Evolutionary conservation across 345 rosid genomes (phyloP).

Genomic region (Mallotus nudiflorus): DNA sequence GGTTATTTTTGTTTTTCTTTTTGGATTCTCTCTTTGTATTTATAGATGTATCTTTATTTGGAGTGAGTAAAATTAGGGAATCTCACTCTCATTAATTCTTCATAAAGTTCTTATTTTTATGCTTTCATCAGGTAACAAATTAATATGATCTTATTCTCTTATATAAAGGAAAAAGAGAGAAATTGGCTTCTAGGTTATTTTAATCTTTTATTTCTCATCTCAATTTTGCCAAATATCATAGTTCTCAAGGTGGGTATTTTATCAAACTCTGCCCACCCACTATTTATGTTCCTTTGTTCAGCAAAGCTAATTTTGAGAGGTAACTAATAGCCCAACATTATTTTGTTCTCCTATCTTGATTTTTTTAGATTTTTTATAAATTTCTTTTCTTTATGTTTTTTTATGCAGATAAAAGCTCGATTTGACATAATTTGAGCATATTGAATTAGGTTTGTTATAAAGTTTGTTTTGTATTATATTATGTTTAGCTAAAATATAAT

Average conservation of each 20-base stretch:
- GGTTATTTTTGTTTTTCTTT: too few species aligned
- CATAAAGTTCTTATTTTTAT: neutral
- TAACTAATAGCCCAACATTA: conserved; percentile 15
- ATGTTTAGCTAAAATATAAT: too few species aligned
- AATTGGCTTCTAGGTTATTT: conserved; percentile 77
- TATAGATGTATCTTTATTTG: too few species aligned
- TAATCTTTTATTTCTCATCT: conserved; percentile 80
- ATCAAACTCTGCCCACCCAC: conserved; percentile 67
- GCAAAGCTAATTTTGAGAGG: conserved; percentile 84
- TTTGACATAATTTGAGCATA: too few species aligned
- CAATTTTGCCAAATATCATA: conserved; percentile 69
- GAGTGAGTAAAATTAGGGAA: too few species aligned
- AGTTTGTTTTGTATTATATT: too few species aligned
- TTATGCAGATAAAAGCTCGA: too few species aligned
- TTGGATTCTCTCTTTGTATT: too few species aligned
- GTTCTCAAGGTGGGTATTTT: conserved; percentile 83
- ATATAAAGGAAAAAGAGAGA: conserved; percentile 64
- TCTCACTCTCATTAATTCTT: neutral
- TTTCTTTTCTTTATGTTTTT: too few species aligned
- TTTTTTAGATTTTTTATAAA: too few species aligned
- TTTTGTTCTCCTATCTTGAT: too few species aligned
- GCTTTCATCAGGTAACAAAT: neutral
- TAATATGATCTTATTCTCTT: conserved; percentile 70
- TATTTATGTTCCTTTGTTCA: conserved; percentile 63
- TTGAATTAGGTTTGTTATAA: too few species aligned